A percentile compares a stretch with the other conserved stretches of the same genome.
These are phyloP conservation scores for Penicillium atrosanguineum DNA, from an alignment of 495 filamentous ascomycete genomes.

Conservation along the genomic window DNA sequence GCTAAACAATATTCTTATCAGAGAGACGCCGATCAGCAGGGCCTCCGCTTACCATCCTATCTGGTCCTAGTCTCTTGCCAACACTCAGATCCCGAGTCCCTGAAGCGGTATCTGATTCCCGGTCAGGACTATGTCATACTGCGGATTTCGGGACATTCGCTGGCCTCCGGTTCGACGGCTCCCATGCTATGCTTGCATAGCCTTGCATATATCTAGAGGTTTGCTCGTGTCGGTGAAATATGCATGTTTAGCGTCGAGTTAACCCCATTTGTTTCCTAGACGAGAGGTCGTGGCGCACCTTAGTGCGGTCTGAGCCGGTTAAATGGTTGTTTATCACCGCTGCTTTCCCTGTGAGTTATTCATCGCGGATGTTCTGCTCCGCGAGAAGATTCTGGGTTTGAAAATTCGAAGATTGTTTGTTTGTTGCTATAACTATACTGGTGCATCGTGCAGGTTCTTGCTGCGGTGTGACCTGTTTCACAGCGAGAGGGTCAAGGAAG, in stretches of 20 bases:
- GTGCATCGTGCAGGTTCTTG: too few relatives aligned
- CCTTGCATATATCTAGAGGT: neutral
- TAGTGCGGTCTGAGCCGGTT: neutral
- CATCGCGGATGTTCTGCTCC: neutral
- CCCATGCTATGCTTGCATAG: neutral
- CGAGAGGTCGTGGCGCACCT: neutral
- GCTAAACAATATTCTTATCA: too few relatives aligned
- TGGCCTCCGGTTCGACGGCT: neutral
- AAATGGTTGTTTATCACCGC: neutral
- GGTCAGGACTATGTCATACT: neutral
- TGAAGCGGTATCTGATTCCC: neutral
- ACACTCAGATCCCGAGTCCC: neutral
- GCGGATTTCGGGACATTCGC: neutral
- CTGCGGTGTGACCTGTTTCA: neutral
- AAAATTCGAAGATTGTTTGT: neutral
- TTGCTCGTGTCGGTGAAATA: neutral
- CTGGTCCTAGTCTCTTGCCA: slow-evolving; percentile 12
- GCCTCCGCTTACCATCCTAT: slow-evolving; percentile 9
- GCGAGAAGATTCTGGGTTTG: neutral
- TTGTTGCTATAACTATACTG: neutral
- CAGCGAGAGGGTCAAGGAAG: neutral
- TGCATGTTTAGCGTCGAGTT: neutral
- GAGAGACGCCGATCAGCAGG: neutral
- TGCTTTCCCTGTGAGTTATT: neutral
- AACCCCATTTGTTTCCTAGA: neutral